Evolutionary conservation across 2,329 filamentous ascomycete species (phyloP).

Genomic region (Periconia digitata): DNA sequence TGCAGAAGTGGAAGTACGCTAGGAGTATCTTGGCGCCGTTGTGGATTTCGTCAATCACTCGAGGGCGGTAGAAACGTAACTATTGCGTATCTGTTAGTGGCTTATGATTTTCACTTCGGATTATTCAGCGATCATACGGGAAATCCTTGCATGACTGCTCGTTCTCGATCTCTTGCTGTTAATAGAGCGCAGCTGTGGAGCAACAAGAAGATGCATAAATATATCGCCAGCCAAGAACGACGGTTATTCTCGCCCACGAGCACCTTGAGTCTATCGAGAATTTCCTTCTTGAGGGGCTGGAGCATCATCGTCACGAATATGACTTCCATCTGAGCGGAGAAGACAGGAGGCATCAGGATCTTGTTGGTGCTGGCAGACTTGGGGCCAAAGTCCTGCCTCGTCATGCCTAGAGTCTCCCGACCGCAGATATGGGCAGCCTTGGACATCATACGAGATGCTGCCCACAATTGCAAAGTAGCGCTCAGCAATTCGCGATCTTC

Average conservation of each 20-base stretch:
- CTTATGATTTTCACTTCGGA: not conserved
- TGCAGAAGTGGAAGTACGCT: slow-evolving; percentile 6
- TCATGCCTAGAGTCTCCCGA: slow-evolving; percentile 6
- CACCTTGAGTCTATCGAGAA: not conserved
- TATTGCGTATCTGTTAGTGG: not conserved
- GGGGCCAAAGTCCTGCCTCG: slow-evolving; percentile 1
- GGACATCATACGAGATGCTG: slow-evolving; percentile 4
- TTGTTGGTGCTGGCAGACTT: not conserved
- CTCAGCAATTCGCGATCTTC: slow-evolving; percentile 1
- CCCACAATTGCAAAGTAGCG: not conserved
- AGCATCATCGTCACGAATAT: slow-evolving; percentile 4
- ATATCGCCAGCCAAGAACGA: slow-evolving; percentile 5
- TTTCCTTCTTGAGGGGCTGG: slow-evolving; percentile 2
- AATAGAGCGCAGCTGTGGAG: slow-evolving; percentile 6
- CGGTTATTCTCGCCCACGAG: slow-evolving; percentile 2
- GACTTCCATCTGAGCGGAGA: slow-evolving; percentile 7
- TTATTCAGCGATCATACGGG: not conserved
- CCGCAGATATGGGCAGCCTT: slow-evolving; percentile 2
- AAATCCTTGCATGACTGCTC: not conserved
- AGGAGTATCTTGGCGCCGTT: slow-evolving; percentile 7
- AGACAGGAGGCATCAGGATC: slow-evolving; percentile 5
- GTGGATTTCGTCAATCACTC: slow-evolving; percentile 3
- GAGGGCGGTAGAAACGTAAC: slow-evolving; percentile 1
- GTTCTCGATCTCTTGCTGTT: not conserved
- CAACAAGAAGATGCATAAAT: slow-evolving; percentile 3